Conservation (phyloP, 2,329 filamentous ascomycete species). For the Eutypa lata region DNA sequence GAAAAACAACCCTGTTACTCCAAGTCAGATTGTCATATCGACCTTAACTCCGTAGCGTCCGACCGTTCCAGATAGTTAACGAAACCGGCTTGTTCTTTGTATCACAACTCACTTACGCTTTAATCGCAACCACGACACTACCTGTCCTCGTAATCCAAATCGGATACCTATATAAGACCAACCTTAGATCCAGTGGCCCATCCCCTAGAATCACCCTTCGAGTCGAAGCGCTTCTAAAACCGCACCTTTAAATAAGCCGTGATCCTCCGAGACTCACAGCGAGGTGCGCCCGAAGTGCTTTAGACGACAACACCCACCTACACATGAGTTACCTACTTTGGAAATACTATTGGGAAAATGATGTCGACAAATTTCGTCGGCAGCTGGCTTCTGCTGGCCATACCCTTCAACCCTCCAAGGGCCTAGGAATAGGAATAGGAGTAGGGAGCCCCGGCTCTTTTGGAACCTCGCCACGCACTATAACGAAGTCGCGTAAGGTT, state of each 20-base stretch:
- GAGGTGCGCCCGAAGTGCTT: constrained; percentile 69
- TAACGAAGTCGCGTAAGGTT: constrained; percentile 48
- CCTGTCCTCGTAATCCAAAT: neutral
- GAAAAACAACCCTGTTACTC: neutral
- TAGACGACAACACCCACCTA: constrained; percentile 38
- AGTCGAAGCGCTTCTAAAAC: constrained; percentile 32
- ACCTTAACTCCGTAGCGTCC: neutral
- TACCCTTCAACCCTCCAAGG: constrained; percentile 51
- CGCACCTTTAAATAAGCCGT: constrained; percentile 90
- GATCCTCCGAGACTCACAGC: constrained; percentile 79
- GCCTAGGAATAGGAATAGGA: constrained; percentile 35
- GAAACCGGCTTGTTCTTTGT: neutral
- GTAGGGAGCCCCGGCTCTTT: constrained; percentile 38
- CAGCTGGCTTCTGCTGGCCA: constrained; percentile 72
- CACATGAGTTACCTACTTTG: constrained; percentile 96
- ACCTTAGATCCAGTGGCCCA: constrained; percentile 5
- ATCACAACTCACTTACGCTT: neutral
- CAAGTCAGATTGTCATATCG: neutral
- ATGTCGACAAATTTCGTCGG: constrained; percentile 92
- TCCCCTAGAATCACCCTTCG: constrained; percentile 6
- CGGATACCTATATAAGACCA: neutral
- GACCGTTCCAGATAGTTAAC: neutral
- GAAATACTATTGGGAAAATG: constrained; percentile 96
- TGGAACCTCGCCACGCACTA: constrained; percentile 48
- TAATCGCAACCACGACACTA: neutral